phyloP scores from a whole-genome alignment of 495 filamentous ascomycete species.

The Parachaetomium inaequale region DNA sequence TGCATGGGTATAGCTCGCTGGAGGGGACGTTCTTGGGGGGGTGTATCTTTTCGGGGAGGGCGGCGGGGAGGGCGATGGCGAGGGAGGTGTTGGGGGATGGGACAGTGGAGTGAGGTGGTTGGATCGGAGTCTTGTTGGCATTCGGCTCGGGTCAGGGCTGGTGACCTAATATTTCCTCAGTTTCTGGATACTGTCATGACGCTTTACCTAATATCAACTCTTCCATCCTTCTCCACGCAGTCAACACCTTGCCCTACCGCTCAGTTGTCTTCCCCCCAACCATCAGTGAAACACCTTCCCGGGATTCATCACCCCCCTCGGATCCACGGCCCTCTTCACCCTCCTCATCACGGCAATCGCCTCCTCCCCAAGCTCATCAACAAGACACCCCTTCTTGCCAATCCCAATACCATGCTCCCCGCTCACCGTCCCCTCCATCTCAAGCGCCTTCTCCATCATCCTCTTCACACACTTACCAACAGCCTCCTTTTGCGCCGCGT shows the following conservation, averaged over 20 bases:
- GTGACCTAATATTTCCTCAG: no score
- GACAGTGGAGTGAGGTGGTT: background rate
- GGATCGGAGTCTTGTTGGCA: background rate
- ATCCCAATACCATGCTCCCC: slow-evolving; percentile 40
- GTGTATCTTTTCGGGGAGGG: slow-evolving; percentile 50
- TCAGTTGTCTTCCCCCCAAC: no score
- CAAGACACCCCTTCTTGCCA: slow-evolving; percentile 34
- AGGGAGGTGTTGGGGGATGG: slow-evolving; percentile 31
- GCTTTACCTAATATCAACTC: slow-evolving; percentile 3
- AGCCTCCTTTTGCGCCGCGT: slow-evolving; percentile 22
- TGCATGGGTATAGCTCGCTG: slow-evolving; percentile 50
- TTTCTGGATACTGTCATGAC: no score
- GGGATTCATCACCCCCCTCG: slow-evolving; percentile 37
- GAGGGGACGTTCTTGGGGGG: slow-evolving; percentile 50
- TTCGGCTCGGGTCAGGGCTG: background rate
- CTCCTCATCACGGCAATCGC: slow-evolving; percentile 34
- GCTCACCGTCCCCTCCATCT: slow-evolving; percentile 39
- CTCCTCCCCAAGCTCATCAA: slow-evolving; percentile 31
- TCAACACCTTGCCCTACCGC: background rate
- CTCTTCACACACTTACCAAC: slow-evolving; percentile 24
- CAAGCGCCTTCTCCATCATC: slow-evolving; percentile 35
- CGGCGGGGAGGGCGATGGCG: slow-evolving; percentile 44
- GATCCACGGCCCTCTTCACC: slow-evolving; percentile 34
- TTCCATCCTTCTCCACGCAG: background rate
- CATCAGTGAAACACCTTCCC: slow-evolving; percentile 36